phyloP scores from a whole-genome alignment of 768 basidiomycete genomes.

The Inosperma sp. region DNA sequence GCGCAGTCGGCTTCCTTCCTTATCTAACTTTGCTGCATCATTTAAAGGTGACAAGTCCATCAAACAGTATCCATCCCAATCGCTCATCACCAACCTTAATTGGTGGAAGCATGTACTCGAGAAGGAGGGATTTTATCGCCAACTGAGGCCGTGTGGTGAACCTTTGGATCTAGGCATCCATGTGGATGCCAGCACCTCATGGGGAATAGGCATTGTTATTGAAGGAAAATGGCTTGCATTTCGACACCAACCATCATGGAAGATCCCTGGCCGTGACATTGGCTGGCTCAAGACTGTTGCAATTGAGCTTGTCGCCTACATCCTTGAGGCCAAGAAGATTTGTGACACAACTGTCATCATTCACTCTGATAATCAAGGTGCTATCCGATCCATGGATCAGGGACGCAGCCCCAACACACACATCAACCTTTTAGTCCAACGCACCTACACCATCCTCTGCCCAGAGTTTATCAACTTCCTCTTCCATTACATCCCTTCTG shows the following conservation, averaged over 20 bases:
- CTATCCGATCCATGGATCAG: constrained; percentile 29
- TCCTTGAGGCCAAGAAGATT: constrained; percentile 13
- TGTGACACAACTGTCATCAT: constrained; percentile 20
- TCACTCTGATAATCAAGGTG: constrained; percentile 33
- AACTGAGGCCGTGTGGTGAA: constrained; percentile 11
- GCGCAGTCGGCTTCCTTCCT: constrained; percentile 18
- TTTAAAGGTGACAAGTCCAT: constrained; percentile 17
- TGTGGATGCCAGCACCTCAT: constrained; percentile 27
- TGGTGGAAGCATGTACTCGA: constrained; percentile 27
- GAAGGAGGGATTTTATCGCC: neutral
- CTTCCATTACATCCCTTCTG: no score
- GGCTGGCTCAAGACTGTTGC: constrained; percentile 26
- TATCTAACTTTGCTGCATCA: constrained; percentile 23
- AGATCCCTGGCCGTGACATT: constrained; percentile 20
- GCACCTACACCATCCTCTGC: constrained; percentile 12
- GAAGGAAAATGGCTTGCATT: constrained; percentile 10
- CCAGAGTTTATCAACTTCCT: no score
- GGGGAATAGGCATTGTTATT: constrained; percentile 13
- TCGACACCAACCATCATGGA: constrained; percentile 13
- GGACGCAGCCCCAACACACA: constrained; percentile 28
- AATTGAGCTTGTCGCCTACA: constrained; percentile 18
- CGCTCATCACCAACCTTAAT: constrained; percentile 21
- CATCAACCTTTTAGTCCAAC: constrained; percentile 27
- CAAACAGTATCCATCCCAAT: constrained; percentile 12
- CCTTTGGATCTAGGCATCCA: constrained; percentile 22